Base-by-base conservation (phyloP, 352 stramenopile genomes). In the Globisporangium takayamanum region DNA sequence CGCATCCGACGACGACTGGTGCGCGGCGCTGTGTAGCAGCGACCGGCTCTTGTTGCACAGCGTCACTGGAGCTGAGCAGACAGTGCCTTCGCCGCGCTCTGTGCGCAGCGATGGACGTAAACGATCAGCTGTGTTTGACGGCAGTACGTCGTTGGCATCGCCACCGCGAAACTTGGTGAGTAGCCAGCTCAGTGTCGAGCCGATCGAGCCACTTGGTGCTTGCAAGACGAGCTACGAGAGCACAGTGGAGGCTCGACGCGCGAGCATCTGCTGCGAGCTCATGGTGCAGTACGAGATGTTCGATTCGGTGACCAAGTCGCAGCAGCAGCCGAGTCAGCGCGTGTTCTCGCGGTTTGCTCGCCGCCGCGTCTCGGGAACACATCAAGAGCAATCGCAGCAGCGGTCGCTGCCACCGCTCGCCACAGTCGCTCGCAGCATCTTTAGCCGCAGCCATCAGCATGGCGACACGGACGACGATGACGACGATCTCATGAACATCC, bases 241-340 rank as follows among this genome's bases (percentile, higher is more conserved):
- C 22, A 42, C 22, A 2, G 6, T 33, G 36, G 8, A 28, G n/a
- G 3, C 18, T 18, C 36, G 11, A 15, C 54, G 37, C 41, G 11
- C 42, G 50, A 80, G 71, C 55, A 53, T 73, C 26, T 62, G 37
- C 26, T 72, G 64, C 39, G 68, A 78, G 50, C 59, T 68, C 6
- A 69, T 74, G 55, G 62, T 78, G 50, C 57, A 55, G 8, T 81
- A 80, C 57, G 70, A 85, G 37, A 55, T 58, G 44, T 68, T 73
- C 46, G 54, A 69, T 28, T 68, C 56, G 2, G 30, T 76, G n/a
- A 42, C 50, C 37, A 62, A 70, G 50, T 39, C 58, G 8, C 64
- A 63, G 26, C 57, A 60, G 25, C 47, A 36, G 30, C 7, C 7
- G 30, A 36, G 57, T 28, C 47, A 58, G 41, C 26, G 47, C 8